Evolutionary conservation across 2,329 filamentous ascomycete genomes (phyloP), one percentile per base, ranked within the genome.

Genomic region (Tolypocladium album): DNA sequence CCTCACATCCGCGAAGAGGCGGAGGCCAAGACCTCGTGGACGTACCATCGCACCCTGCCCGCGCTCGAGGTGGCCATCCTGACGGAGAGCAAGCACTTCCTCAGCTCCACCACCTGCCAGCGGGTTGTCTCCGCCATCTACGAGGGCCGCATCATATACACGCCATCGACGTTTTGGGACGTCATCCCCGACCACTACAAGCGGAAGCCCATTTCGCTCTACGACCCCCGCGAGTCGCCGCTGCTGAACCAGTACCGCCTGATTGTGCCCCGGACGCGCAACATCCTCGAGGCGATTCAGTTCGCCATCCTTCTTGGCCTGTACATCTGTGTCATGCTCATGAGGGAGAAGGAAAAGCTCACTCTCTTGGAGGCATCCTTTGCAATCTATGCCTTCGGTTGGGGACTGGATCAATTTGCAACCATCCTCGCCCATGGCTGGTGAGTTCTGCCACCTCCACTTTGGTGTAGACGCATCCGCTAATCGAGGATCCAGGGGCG

Each of bases 141-240:
- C 68, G 85, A 87, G 47, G 90, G 90, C 6, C 82, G 88, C 40
- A 83, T 95, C 62, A 86, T 92, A 42, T 94, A 94, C 69, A 93
- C 90, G 1, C 90, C 90, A 0, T 90, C 87, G 0, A 86, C 86
- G 0, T 92, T 90, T 70, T 84, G 93, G 71, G 88, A 94, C 71
- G 88, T 95, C 61, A 85, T 95, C 56, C 90, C 90, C 0, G 90
- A 94, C 70, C 86, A 88, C 66, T 95, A 94, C 78, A 94, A 94
- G 74, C 83, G 88, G 67, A 89, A 89, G 65, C 89, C 89, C 2
- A 92, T 94, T 59, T 87, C 88, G 9, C 76, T 94, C 0, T 94
- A 94, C 71, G 87, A 92, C 67, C 90, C 90, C 1, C 78, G 88
- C 20, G 83, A 86, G 64, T 89, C 88, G 6, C 88, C 89, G 1